Base-by-base conservation (phyloP, 1,284 basidiomycete genomes). In the Tilletia indica region DNA sequence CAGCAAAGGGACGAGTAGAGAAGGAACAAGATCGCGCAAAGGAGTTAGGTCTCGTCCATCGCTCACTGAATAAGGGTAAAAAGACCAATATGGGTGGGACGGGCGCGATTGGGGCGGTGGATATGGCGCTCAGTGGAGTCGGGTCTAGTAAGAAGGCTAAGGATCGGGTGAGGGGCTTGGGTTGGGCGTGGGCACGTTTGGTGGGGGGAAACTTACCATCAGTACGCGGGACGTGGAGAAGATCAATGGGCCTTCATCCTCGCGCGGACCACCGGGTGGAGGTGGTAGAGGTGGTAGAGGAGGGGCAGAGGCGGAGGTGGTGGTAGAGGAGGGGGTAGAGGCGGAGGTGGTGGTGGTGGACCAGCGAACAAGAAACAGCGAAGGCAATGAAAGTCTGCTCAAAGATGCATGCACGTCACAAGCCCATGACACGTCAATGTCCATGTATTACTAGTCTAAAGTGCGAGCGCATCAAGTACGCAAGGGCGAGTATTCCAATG, bases 21-120 rank as follows among this genome's bases (percentile, higher is more conserved):
- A 80, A 80, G 72, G 78, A 83, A 58, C 68, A 80, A 36, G 80
- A 80, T 36, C 77, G 75, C 63, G 77, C 77, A 25, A 80, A 78
- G 61, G 82, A 83, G 72, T 67, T 83, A n/a, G 82, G 82, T 1
- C 76, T 79, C 19, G 80, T 79, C 76, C 79, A 81, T 72, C 77
- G 77, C 3, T 72, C 70, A 25, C 63, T 77, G n/a, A 79, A 79
- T 72, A 72, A 80, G 51, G 67, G 72, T 5, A 77, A 73, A 36
- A 51, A 72, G 38, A 42, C 36, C 34, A 64, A 64, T 16, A 36
- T 64, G 36, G 61, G 36, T 9, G 61, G 61, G 31, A 64, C 61
- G 34, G 61, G 61, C 61, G 76, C 76, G 42, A 77, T 75, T 1
- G 77, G 78, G 14, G 75, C 76, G 1, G 76, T 76, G 11, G 78